Base-by-base conservation (phyloP, 257 asterid genomes). In the Plantago ovata region DNA sequence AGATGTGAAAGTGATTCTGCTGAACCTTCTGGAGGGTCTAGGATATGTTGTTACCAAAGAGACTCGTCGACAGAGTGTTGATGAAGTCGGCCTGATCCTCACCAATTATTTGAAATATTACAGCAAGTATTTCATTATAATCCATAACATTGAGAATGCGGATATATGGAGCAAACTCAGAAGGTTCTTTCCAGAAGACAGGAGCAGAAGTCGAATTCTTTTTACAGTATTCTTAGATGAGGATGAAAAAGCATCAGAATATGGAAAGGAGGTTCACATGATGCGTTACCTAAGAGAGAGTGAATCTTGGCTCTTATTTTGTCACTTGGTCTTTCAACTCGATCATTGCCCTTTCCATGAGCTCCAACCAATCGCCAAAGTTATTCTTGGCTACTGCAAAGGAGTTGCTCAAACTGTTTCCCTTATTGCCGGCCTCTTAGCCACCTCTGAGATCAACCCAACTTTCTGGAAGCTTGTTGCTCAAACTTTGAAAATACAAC, bases 101-200 rank as follows among this genome's bases (percentile, higher is more conserved):
- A 33, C 20, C 8, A 53, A 20, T 39, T 14, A 45, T 9, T 56
- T 71, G 2, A 23, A 3, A 6, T 67, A 63, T 3, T 40, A n/a
- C n/a, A n/a, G 32, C 43, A 71, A 62, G 56, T 71, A 65, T 15
- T 43, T 71, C 3, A 47, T 65, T 9, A 61, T 71, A 1, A 8
- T 71, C 23, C 72, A 71, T 65, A 69, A 65, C 18, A 15, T 65
- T 4, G 54, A 72, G 76, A 9, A 42, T 11, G 33, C 4, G 14
- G n/a, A 38, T 11, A 38, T 40, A 0, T 71, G 69, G 76, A 48
- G 48, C 33, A 53, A 16, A 1, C 14, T 70, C 9, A 64, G 12
- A n/a, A 54, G 41, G 39, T 20, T 54, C 19, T 59, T 70, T 47
- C 75, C 75, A 2, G 1, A 4, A 7, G 32, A 22, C 9, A 2